These are phyloP conservation scores for Tylopilus rubrobrunneus DNA, from an alignment of 768 basidiomycete species.

Conservation along the genomic window DNA sequence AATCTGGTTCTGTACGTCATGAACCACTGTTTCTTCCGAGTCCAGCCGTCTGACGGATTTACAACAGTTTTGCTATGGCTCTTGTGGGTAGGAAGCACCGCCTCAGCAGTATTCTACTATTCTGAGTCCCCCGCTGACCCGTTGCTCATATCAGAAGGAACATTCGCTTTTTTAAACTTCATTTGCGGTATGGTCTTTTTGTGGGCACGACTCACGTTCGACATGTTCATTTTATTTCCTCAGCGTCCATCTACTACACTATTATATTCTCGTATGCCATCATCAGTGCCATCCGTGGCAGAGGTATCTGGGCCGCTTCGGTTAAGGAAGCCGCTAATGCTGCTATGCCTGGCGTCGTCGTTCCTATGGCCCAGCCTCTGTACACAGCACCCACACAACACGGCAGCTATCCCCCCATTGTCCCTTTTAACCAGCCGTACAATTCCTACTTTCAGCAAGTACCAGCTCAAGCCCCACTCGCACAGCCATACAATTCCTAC, in stretches of 20 bases:
- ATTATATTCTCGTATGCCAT: slow-evolving; percentile 20
- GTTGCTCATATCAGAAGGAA: slow-evolving; percentile 16
- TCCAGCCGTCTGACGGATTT: not conserved
- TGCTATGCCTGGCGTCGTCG: not conserved
- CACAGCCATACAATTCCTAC: slow-evolving; percentile 10
- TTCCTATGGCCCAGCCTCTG: slow-evolving; percentile 9
- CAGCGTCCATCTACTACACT: slow-evolving; percentile 25
- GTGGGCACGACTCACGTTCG: too few species aligned
- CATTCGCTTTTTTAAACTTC: slow-evolving; percentile 20
- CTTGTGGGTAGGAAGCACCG: slow-evolving; percentile 18
- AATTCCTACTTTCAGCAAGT: slow-evolving; percentile 7
- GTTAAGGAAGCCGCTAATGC: slow-evolving; percentile 15
- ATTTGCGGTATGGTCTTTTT: slow-evolving; percentile 15
- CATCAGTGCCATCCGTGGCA: slow-evolving; percentile 20
- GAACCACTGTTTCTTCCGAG: too few species aligned
- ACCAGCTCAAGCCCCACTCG: too few species aligned
- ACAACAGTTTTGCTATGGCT: slow-evolving; percentile 21
- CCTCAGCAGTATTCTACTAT: not conserved
- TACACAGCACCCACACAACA: slow-evolving; percentile 4
- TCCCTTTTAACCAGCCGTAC: slow-evolving; percentile 5
- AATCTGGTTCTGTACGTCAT: slow-evolving; percentile 24
- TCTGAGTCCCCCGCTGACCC: too few species aligned
- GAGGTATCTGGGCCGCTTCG: slow-evolving; percentile 22
- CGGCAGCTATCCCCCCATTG: slow-evolving; percentile 3
- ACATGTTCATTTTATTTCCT: not conserved